Evolutionary conservation across 2,329 filamentous ascomycete species (phyloP).

Genomic region (Alternaria sp.): DNA sequence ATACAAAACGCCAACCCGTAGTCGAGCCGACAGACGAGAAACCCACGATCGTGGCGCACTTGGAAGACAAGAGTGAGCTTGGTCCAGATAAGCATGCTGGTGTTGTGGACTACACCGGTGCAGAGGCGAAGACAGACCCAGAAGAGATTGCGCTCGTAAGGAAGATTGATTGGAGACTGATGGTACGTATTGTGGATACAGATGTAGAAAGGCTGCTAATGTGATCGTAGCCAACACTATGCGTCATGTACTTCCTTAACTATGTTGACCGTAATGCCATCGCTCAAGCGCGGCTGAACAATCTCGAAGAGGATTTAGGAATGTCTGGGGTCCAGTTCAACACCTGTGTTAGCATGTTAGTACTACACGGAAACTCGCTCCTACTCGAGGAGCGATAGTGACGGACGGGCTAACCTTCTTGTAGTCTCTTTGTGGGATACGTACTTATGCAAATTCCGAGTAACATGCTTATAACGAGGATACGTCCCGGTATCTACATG

Average conservation of each 20-base stretch:
- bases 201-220: neutral
- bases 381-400: neutral
- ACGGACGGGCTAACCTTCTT: neutral
- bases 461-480: constrained; percentile 50
- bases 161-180: constrained; percentile 42
- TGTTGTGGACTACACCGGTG: constrained; percentile 37
- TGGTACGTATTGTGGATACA: constrained; percentile 18
- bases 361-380: neutral
- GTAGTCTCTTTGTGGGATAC: constrained; percentile 57
- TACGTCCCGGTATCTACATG: constrained; percentile 42
- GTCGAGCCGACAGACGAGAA: constrained; percentile 24
- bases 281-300: constrained; percentile 67
- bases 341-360: constrained; percentile 57
- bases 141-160: constrained; percentile 41
- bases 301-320: constrained; percentile 61
- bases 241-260: constrained; percentile 52
- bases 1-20: constrained; percentile 7
- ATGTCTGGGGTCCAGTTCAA: constrained; percentile 38
- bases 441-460: constrained; percentile 48
- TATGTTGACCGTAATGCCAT: constrained; percentile 67
- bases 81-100: constrained; percentile 21
- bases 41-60: constrained; percentile 6
- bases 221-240: constrained; percentile 45
- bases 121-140: constrained; percentile 40
- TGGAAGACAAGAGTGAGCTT: constrained; percentile 28